Evolutionary conservation across 331 rosid genomes (phyloP), one percentile per base, ranked within the genome.

Genomic region (Cydonia oblonga): DNA sequence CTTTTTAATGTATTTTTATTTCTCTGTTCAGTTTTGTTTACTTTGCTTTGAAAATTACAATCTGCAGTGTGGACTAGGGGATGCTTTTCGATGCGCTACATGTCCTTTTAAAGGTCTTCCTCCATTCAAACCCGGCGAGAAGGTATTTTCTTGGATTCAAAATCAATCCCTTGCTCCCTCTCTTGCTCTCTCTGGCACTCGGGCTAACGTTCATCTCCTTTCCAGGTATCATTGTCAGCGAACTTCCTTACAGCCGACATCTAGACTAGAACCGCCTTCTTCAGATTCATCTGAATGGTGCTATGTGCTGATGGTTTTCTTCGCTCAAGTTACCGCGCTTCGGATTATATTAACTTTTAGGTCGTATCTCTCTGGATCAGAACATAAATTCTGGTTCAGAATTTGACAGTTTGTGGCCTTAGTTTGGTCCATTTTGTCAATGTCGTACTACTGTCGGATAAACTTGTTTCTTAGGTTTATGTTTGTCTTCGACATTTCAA

Each of bases 91-190:
- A 76, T 95, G 98, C 75, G n/a, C 89, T 67, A 86, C 97, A 8
- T 95, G 98, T 76, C 98, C 98, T 33, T 95, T 91, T 87, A 95
- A 89, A 84, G 98, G 98, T 62, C 91, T 95, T 71, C 96, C 96
- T 70, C 70, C 93, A 26, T 95, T 95, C 84, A 91, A 91, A 82
- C 87, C 90, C 54, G 98, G 98, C 18, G 96, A 95, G 79, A 95
- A 95, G 98, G 98, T 95, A 84, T 8, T 10, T 68, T 20, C 60
- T 60, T 25, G 29, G 23, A 64, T 76, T 24, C 30, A 54, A 20
- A 35, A 38, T 28, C 64, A 15, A 24, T 54, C 11, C 7, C 33
- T 54, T 4, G 13, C 26, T 70, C 68, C 49, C 7, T 38, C 33
- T 56, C 54, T 9, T 16, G 22, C 19, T 56, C 18, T 33, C 12